phyloP scores from a whole-genome alignment of 169 alveolate species.

The Plasmodium vinckei region DNA sequence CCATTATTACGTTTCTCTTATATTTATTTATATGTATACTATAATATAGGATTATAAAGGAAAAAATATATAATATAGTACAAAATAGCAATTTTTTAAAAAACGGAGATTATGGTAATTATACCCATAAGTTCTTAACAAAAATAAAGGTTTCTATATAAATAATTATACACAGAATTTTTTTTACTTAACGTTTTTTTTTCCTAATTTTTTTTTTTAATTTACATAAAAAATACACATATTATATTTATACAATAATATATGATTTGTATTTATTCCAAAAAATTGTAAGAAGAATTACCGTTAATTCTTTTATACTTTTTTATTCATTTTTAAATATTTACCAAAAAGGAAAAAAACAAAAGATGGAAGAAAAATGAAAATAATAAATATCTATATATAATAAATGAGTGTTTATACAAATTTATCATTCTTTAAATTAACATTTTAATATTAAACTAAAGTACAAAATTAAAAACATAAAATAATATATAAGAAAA shows the following conservation, averaged over 20 bases:
- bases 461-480: slow-evolving; percentile 27
- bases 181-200: too few relatives aligned
- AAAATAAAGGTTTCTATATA: too few relatives aligned
- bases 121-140: too few relatives aligned
- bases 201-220: too few relatives aligned
- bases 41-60: too few relatives aligned
- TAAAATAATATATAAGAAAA: neutral
- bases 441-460: slow-evolving; percentile 20
- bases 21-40: too few relatives aligned
- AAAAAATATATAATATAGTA: too few relatives aligned
- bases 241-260: neutral
- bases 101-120: too few relatives aligned
- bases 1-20: too few relatives aligned
- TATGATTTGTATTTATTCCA: slow-evolving; percentile 8
- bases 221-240: too few relatives aligned
- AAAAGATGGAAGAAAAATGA: slow-evolving; percentile 14
- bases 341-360: slow-evolving; percentile 14
- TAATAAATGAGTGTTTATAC: slow-evolving; percentile 18
- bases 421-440: slow-evolving; percentile 18
- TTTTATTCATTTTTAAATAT: slow-evolving; percentile 14
- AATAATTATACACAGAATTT: too few relatives aligned
- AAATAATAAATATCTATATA: slow-evolving; percentile 9
- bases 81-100: too few relatives aligned
- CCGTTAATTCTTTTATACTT: neutral
- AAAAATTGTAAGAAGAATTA: slow-evolving; percentile 32